Evolutionary conservation across 2,329 filamentous ascomycete species (phyloP), one percentile per base, ranked within the genome.

Genomic region (Teratosphaeria epicoccoides): DNA sequence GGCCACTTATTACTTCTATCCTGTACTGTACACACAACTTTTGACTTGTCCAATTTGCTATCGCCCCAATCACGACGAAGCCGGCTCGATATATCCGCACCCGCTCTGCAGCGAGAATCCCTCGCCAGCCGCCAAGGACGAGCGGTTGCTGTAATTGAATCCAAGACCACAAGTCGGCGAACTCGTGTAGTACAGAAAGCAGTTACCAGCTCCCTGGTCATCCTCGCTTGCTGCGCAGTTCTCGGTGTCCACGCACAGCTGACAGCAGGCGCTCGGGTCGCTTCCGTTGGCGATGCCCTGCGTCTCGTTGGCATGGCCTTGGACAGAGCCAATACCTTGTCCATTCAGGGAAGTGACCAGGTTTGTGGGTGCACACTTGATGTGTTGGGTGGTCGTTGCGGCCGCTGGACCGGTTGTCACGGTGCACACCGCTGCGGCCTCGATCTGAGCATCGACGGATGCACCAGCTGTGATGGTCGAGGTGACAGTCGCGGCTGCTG

Each of bases 331-430:
- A 25, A 61, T 61, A 33, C 59, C 58, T 45, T 60, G 55, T 29
- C 59, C 60, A 43, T 57, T 52, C 33, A 60, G 50, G 25, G 52
- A 37, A 25, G 53, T 55, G 50, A 63, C 57, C 40, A 63, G 52
- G 43, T 63, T 63, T 4, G 60, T 61, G n/a, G 60, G 59, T 4
- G 60, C 60, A 48, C 60, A 63, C 46, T 60, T 60, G 46, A 58
- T 43, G 47, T 61, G 58, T 46, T 63, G 60, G 17, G 59, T 63
- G 4, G 59, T 63, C 10, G 60, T 62, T 23, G 56, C 55, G 14
- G 50, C 17, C 9, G 50, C 22, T 52, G 50, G 28, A 58, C 56
- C 47, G 14, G 47, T 50, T 10, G 57, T 59, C 33, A 57, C 55
- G 10, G 60, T 62, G 53, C 57, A 62, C 26, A 59, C 37, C 9